Conservation (phyloP, 2,329 filamentous ascomycete genomes). For the Colletotrichum navitas region DNA sequence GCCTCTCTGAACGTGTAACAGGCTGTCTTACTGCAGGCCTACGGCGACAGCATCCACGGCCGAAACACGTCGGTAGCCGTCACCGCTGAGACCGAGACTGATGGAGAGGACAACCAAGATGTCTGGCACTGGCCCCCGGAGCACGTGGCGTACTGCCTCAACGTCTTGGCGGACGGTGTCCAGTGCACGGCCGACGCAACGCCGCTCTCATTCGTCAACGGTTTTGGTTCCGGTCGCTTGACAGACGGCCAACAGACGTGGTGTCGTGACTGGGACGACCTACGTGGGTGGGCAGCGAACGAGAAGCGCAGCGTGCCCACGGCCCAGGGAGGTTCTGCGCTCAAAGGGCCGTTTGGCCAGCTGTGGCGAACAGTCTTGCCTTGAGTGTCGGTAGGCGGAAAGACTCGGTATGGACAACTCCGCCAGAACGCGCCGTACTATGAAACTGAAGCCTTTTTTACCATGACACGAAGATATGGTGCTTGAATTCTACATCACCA, state of each 20-base stretch:
- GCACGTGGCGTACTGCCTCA: constrained; percentile 19
- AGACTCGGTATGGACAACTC: no score
- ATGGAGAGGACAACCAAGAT: background rate
- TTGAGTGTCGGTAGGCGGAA: no score
- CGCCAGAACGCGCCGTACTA: no score
- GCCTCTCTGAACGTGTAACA: background rate
- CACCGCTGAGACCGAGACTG: no score
- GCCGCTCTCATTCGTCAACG: constrained; percentile 16
- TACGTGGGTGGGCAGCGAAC: background rate
- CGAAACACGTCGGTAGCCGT: no score
- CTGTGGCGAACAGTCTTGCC: background rate
- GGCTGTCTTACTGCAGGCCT: background rate
- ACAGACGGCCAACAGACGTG: constrained; percentile 10
- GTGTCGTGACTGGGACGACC: background rate
- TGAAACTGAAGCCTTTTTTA: no score
- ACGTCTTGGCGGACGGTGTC: constrained; percentile 11
- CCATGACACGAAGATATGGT: no score
- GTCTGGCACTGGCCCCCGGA: constrained; percentile 20
- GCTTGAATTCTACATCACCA: no score
- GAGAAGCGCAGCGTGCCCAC: background rate
- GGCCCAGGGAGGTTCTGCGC: background rate
- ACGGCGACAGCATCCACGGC: background rate
- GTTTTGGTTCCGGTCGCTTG: constrained; percentile 4
- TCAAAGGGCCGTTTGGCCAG: background rate
- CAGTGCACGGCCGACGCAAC: constrained; percentile 15